Base-by-base conservation (phyloP, 768 basidiomycete genomes). In the Dacryopinax spathularia region DNA sequence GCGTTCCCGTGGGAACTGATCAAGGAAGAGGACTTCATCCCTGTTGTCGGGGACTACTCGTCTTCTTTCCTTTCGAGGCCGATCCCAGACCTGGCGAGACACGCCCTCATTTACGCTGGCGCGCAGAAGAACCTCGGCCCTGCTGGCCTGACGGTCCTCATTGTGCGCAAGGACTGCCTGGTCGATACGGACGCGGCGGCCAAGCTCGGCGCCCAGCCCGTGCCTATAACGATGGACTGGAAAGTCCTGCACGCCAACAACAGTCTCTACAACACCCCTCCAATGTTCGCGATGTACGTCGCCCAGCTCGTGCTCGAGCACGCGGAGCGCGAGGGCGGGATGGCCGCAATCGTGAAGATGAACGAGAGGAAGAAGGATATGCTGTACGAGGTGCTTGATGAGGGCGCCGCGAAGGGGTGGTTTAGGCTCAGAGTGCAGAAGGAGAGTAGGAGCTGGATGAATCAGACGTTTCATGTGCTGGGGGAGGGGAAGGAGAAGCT, bases 71-170 rank as follows among this genome's bases (percentile, higher is more conserved):
- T 98, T 85, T 91, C 89, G 61, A 83, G 94, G 22, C 89, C 89
- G 41, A 97, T 99, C 72, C 88, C 88, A 12, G 82, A 81, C 66
- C 80, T 97, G 65, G 85, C 84, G 31, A 89, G 89, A 73, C 93
- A 97, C 73, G 94, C 92, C 2, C 80, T 98, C 71, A 88, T 99
- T 69, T 98, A 87, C 72, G 96, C 94, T 6, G 96, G 96, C 56
- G 96, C 89, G 25, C 96, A 99, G 77, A 99, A 99, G 80, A 99
- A 99, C 74, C 77, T 98, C 60, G 94, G 95, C 7, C 96, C 96
- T 1, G 86, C 96, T 0, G 96, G 96, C 1, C 77, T 96, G 25
- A 92, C 91, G 15, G 82, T 99, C 73, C 77, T 94, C 69, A 96
- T 99, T 76, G 90, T 97, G 22, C 84, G 90, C n/a, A 84, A 95